Evolutionary conservation across 202 grass and related monocot genomes (phyloP).

Genomic region (Digitaria exilis): DNA sequence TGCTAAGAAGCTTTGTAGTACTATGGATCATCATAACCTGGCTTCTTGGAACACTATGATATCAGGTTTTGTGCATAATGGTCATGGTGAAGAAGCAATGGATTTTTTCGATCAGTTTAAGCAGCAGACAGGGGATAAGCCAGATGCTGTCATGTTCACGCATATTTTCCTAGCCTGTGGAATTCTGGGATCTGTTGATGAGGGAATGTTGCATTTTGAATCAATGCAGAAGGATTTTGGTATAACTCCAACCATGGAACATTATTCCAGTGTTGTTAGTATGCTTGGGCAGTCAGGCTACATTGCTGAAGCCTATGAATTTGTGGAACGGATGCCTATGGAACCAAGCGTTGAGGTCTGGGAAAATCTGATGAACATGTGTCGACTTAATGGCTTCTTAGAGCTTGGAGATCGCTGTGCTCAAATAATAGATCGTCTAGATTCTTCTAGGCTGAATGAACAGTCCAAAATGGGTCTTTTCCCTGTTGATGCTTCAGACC

Average conservation of each 20-base stretch:
- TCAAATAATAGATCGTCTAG: constrained; percentile 62
- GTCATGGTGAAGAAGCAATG: constrained; percentile 82
- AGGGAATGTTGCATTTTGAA: constrained; percentile 94
- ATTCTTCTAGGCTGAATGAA: constrained; percentile 72
- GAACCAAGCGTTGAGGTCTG: constrained; percentile 84
- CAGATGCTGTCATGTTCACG: constrained; percentile 71
- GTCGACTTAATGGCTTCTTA: constrained; percentile 68
- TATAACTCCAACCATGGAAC: constrained; percentile 72
- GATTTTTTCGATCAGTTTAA: constrained; percentile 74
- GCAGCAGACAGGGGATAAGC: constrained; percentile 54
- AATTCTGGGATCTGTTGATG: constrained; percentile 78
- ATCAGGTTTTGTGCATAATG: constrained; percentile 74
- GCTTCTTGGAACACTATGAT: constrained; percentile 87
- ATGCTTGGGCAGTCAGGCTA: constrained; percentile 91
- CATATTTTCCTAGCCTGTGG: constrained; percentile 74
- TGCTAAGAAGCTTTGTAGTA: constrained; percentile 67
- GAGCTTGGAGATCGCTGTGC: constrained; percentile 72
- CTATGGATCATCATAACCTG: constrained; percentile 66
- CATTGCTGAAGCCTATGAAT: constrained; percentile 87
- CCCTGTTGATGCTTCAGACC: constrained; percentile 65
- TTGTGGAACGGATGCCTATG: constrained; percentile 77
- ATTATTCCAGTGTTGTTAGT: constrained; percentile 79
- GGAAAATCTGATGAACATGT: constrained; percentile 88
- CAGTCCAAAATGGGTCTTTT: constrained; percentile 74
- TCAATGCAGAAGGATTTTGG: constrained; percentile 90